phyloP scores from a whole-genome alignment of 192 early-diverging fungal species.

The Kappamyces sp. region DNA sequence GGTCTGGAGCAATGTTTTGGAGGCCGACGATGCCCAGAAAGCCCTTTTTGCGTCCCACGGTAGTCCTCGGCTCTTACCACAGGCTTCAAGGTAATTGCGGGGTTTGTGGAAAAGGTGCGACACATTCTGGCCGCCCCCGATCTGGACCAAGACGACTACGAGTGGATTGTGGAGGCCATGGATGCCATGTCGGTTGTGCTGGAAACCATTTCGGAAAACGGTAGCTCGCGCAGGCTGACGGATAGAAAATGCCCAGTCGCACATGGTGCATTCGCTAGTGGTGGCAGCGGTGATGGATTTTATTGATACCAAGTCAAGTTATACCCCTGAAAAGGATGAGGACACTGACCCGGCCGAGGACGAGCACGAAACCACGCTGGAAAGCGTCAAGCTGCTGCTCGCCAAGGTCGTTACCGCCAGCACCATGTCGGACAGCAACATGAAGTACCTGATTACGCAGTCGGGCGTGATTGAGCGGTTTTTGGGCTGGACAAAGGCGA shows the following conservation, averaged over 20 bases:
- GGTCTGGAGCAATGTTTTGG: background rate
- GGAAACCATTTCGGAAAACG: conserved; percentile 41
- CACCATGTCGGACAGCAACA: conserved; percentile 31
- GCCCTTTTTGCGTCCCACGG: background rate
- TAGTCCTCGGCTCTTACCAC: background rate
- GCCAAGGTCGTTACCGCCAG: conserved; percentile 8
- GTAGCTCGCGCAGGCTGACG: conserved; percentile 14
- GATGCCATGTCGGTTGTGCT: conserved; percentile 36
- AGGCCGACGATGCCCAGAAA: background rate
- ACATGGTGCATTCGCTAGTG: background rate
- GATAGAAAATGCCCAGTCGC: background rate
- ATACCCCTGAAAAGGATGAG: background rate
- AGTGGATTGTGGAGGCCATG: conserved; percentile 31
- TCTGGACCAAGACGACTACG: conserved; percentile 16
- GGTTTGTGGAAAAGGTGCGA: background rate
- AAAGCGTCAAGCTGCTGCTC: background rate
- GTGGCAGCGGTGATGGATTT: background rate
- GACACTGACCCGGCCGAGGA: background rate
- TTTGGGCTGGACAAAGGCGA: conserved; percentile 37
- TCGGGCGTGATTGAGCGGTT: conserved; percentile 28
- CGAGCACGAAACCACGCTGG: background rate
- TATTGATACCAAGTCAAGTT: conserved; percentile 8
- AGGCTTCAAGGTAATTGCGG: background rate
- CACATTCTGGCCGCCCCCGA: background rate
- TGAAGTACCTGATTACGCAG: conserved; percentile 34